Conservation (phyloP, 306 rosid species). For the Acacia crassicarpa region DNA sequence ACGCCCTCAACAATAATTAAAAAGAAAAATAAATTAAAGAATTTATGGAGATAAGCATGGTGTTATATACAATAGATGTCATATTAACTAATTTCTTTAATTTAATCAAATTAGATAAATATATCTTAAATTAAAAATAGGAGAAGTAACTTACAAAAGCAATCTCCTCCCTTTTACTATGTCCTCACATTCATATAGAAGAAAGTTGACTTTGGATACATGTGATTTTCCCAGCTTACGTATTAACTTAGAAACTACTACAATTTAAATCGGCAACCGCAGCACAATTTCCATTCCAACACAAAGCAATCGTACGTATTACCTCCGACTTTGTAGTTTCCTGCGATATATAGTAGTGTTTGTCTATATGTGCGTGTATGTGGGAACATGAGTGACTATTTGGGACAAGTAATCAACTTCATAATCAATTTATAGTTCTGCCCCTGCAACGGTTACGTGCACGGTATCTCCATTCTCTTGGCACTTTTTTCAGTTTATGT, state of each 20-base stretch:
- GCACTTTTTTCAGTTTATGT: neutral
- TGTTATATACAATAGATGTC: too few species aligned
- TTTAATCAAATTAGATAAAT: too few species aligned
- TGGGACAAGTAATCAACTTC: neutral
- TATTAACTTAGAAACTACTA: neutral
- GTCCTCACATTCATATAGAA: neutral
- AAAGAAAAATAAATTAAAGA: rapidly evolving
- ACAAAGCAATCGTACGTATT: neutral
- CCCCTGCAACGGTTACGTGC: neutral
- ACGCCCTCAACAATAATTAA: too few species aligned
- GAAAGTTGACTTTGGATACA: neutral
- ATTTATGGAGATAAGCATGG: too few species aligned
- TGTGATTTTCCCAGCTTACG: neutral
- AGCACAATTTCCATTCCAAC: neutral
- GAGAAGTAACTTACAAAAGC: too few species aligned
- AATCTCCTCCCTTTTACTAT: neutral
- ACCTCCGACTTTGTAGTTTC: neutral
- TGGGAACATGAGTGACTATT: neutral
- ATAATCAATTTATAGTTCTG: neutral
- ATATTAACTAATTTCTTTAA: too few species aligned
- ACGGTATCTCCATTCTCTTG: neutral
- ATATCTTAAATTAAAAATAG: rapidly evolving
- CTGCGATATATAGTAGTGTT: too few species aligned
- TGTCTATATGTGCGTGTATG: too few species aligned
- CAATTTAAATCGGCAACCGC: neutral